Conservation (phyloP, 768 basidiomycete genomes). For the Kwoniella sp. region DNA sequence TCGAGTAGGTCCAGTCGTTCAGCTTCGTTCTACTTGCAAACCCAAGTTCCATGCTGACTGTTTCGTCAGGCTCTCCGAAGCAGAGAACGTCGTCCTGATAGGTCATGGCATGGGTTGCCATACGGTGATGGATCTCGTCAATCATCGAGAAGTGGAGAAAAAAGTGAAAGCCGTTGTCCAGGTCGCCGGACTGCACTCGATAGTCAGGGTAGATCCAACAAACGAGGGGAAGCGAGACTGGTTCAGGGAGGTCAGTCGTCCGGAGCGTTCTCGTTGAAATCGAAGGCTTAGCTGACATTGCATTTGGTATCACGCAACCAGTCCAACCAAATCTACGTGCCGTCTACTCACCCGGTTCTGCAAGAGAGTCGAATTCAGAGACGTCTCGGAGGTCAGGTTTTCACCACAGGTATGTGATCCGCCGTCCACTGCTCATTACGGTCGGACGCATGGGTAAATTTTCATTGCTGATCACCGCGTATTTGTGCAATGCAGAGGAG, state of each 20-base stretch:
- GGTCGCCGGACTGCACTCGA: slow-evolving; percentile 66
- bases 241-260: slow-evolving; percentile 67
- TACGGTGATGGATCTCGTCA: slow-evolving; percentile 72
- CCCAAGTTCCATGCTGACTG: neutral
- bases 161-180: slow-evolving; percentile 74
- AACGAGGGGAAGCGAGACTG: slow-evolving; percentile 66
- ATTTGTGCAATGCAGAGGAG: slow-evolving; percentile 61
- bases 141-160: slow-evolving; percentile 67
- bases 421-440: neutral
- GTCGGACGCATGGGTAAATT: too few relatives aligned
- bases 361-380: slow-evolving; percentile 59
- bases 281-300: neutral
- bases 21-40: slow-evolving; percentile 6
- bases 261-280: neutral
- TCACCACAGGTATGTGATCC: slow-evolving; percentile 64
- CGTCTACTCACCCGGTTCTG: slow-evolving; percentile 62
- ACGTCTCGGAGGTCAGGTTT: slow-evolving; percentile 66
- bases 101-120: slow-evolving; percentile 85
- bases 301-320: slow-evolving; percentile 1
- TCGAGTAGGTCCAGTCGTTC: slow-evolving; percentile 65
- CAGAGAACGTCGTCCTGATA: slow-evolving; percentile 73
- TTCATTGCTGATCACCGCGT: too few relatives aligned
- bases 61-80: slow-evolving; percentile 66
- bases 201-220: slow-evolving; percentile 56
- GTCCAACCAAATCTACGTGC: slow-evolving; percentile 60